Base-by-base conservation (phyloP, 768 basidiomycete species). In the Hirschioporus abietinus region DNA sequence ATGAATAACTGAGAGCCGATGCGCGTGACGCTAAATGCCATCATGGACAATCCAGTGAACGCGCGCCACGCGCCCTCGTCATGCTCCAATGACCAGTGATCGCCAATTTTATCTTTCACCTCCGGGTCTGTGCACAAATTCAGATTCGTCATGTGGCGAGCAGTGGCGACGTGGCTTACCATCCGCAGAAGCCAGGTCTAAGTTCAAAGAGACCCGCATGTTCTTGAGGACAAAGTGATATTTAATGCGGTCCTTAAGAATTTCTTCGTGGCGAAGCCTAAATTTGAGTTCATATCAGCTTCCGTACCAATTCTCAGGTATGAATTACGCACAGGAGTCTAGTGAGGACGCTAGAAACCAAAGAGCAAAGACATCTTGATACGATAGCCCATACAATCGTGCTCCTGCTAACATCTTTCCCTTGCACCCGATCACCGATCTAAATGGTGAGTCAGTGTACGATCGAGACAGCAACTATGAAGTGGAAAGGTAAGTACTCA, bases 1-100 rank as follows among this genome's bases (percentile, higher is more conserved):
- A 61, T 25, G 18, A 61, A 61, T 61, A 61, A 8, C 23, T 61
- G 60, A 61, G 60, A 61, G 60, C 10, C 12, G 25, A 61, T 25
- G 30, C 30, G 25, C 12, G 30, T 25, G 23, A 61, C 20, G 23
- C 60, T 61, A 17, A 34, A 25, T 4, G 20, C 60, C 3, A 25
- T 61, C 25, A 61, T 25, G 24, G 25, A 25, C 18, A 61, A 34
- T 12, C 25, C 17, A 12, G 60, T 7, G 15, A 61, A 61, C 18
- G 60, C 18, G 30, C 24, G 30, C 17, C 23, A 61, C 4, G 23
- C 60, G 60, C 17, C 23, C 1, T 34, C 23, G 24, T 25, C 25
- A 25, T 25, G 9, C 15, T 34, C 4, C 30, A 61, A 34, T 25
- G 60, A 61, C 25, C 30, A 61, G 23, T 61, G 24, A 2, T 17